A percentile compares a stretch with the other conserved stretches of the same genome.
These are phyloP conservation scores for Phaeosphaeriaceae sp. DNA, from an alignment of 2,329 filamentous ascomycete genomes.

Conservation along the genomic window DNA sequence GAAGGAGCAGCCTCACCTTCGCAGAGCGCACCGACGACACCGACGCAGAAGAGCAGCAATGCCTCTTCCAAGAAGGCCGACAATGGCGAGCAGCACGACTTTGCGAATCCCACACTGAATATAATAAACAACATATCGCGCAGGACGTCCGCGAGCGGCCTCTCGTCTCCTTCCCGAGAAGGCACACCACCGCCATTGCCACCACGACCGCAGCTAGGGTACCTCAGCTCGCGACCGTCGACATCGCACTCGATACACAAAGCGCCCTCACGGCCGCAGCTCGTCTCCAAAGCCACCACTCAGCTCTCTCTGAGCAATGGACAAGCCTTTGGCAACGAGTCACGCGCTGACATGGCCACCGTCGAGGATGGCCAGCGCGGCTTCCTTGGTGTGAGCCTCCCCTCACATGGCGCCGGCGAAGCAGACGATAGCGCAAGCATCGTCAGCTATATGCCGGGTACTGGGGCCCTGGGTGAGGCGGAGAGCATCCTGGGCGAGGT, in stretches of 20 bases:
- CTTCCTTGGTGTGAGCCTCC: constrained; percentile 45
- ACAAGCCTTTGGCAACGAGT: constrained; percentile 70
- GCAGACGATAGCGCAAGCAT: constrained; percentile 70
- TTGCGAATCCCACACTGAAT: constrained; percentile 42
- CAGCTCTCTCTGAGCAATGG: constrained; percentile 83
- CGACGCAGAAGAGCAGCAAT: constrained; percentile 24
- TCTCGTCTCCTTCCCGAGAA: constrained; percentile 46
- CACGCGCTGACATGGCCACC: constrained; percentile 33
- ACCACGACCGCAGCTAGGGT: constrained; percentile 55
- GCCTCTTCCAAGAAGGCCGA: constrained; percentile 24
- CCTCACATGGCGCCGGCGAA: constrained; percentile 60
- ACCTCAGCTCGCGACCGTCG: constrained; percentile 44
- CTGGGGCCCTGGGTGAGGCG: constrained; percentile 71
- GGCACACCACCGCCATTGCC: constrained; percentile 63
- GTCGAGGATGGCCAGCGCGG: constrained; percentile 47
- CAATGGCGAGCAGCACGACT: constrained; percentile 37
- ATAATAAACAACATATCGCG: constrained; percentile 38
- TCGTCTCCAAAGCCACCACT: constrained; percentile 76
- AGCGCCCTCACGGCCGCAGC: constrained; percentile 51
- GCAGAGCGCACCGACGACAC: constrained; percentile 37
- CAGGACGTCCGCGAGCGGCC: constrained; percentile 29
- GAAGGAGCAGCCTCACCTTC: constrained; percentile 20
- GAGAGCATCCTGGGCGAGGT: constrained; percentile 83
- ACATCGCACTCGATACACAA: constrained; percentile 46
- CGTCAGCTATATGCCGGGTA: constrained; percentile 69